Evolutionary conservation across 805 yeast species (phyloP), one percentile per base, ranked within the genome.

Genomic region (Metschnikowia corniflorae): DNA sequence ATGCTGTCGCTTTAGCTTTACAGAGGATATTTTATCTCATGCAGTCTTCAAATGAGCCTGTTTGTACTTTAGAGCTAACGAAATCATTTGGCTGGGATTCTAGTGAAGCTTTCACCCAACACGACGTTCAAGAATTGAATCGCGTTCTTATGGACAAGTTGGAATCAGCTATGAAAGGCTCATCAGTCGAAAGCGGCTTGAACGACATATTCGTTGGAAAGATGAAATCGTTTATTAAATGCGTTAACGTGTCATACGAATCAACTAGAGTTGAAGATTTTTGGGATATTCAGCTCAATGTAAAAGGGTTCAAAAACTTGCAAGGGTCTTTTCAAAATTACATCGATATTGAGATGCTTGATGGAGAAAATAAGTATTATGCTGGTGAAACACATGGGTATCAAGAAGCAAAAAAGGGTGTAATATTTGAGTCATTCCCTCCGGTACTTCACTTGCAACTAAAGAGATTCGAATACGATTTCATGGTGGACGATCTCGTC

Each of bases 221-320:
- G 60, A 93, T 91, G 97, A 91, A 86, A 60, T 85, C 95, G 48
- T 93, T 78, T 55, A 86, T 93, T 53, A 84, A 87, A 58, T 93
- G 99, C 63, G 76, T 91, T 29, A 78, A 91, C 57, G 97, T 93
- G 10, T 87, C 89, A 35, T 93, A 86, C 58, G 97, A 93, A 63
- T 83, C 95, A 26, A 78, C 95, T 3, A 75, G 97, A 43, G 77
- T 73, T 3, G 99, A 93, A 60, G 97, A 93, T 55, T 93, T 85
- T 55, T 93, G 99, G 99, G 98, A 93, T 67, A 85, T 93, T 43
- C 98, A 93, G 61, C 68, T 93, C 43, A 93, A 93, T 53, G 99
- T 93, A 16, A 87, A 86, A 55, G 83, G 88, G 23, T 72, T 88
- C 69, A 71, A 68, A 35, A 78, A 80, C 51, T 71, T 93, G 31